A percentile compares a stretch with the other conserved stretches of the same genome.
Evolutionary conservation across 441 rosid species (phyloP).

Genomic region (Eruca vesicaria): DNA sequence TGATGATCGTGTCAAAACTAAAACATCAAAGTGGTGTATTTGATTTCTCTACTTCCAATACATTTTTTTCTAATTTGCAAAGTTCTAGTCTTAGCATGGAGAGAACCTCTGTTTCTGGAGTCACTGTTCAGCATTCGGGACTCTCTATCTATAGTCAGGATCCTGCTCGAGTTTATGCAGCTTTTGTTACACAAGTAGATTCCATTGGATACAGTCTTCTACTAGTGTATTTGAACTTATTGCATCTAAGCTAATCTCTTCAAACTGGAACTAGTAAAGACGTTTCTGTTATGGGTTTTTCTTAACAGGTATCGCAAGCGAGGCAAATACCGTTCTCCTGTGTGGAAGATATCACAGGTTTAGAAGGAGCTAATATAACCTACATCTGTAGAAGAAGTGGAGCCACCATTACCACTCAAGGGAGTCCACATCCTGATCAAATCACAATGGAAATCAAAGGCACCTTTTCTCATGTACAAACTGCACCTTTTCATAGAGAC

Average conservation of each 20-base stretch:
- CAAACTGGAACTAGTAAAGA: no score
- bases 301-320: constrained; percentile 56
- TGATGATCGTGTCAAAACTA: not conserved
- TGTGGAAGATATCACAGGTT: constrained; percentile 72
- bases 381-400: constrained; percentile 64
- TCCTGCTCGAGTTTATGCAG: no score
- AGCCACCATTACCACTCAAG: constrained; percentile 59
- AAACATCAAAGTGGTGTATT: not conserved
- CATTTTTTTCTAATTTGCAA: not conserved
- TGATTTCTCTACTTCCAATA: not conserved
- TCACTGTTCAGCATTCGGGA: no score
- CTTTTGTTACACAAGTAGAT: no score
- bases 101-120: no score
- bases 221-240: no score
- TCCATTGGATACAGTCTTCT: no score
- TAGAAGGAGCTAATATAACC: constrained; percentile 65
- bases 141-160: no score
- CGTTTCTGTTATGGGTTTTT: no score
- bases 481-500: constrained; percentile 49
- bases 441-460: constrained; percentile 72
- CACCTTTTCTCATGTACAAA: constrained; percentile 57
- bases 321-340: constrained; percentile 67
- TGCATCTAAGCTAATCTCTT: no score
- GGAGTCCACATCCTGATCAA: no score
- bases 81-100: not conserved